These are phyloP conservation scores for Chaetomiaceae sp. DNA, from an alignment of 2,329 filamentous ascomycete species.

Conservation along the genomic window DNA sequence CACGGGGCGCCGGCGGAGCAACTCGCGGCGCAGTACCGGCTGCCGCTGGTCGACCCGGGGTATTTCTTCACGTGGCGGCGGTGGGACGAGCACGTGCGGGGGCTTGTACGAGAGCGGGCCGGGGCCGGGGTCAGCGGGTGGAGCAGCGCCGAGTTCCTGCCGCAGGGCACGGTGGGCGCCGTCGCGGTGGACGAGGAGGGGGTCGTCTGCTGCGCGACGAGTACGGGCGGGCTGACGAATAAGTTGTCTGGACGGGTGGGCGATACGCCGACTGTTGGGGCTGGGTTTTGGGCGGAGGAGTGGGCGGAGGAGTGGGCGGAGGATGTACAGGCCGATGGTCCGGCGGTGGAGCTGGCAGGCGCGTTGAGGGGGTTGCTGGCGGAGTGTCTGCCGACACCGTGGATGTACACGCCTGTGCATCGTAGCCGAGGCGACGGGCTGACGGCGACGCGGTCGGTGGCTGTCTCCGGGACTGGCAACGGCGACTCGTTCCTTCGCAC, in stretches of 20 bases:
- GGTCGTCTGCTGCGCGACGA: slow-evolving; percentile 61
- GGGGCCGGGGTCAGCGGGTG: slow-evolving; percentile 42
- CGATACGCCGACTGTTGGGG: slow-evolving; percentile 76
- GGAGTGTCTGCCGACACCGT: slow-evolving; percentile 54
- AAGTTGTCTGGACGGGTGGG: slow-evolving; percentile 80
- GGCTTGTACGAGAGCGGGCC: slow-evolving; percentile 41
- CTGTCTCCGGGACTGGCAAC: slow-evolving; percentile 75
- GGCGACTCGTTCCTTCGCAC: slow-evolving; percentile 79
- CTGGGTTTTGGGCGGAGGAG: slow-evolving; percentile 86
- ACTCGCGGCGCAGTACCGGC: slow-evolving; percentile 60
- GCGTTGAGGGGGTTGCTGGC: slow-evolving; percentile 45
- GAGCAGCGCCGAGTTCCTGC: slow-evolving; percentile 60
- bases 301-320: slow-evolving; percentile 50
- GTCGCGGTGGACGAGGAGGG: slow-evolving; percentile 75
- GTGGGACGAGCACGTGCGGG: slow-evolving; percentile 63
- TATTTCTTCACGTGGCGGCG: slow-evolving; percentile 75
- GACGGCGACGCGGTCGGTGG: slow-evolving; percentile 42
- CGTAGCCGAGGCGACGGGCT: neutral
- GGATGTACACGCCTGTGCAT: slow-evolving; percentile 32
- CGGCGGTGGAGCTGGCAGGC: slow-evolving; percentile 35
- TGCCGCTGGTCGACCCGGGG: slow-evolving; percentile 60
- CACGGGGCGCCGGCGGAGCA: slow-evolving; percentile 62
- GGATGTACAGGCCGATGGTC: slow-evolving; percentile 20
- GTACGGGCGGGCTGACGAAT: slow-evolving; percentile 77
- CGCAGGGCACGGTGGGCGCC: slow-evolving; percentile 79